Evolutionary conservation across 2,329 filamentous ascomycete species (phyloP), one percentile per base, ranked within the genome.

Genomic region (Eutypa lata): DNA sequence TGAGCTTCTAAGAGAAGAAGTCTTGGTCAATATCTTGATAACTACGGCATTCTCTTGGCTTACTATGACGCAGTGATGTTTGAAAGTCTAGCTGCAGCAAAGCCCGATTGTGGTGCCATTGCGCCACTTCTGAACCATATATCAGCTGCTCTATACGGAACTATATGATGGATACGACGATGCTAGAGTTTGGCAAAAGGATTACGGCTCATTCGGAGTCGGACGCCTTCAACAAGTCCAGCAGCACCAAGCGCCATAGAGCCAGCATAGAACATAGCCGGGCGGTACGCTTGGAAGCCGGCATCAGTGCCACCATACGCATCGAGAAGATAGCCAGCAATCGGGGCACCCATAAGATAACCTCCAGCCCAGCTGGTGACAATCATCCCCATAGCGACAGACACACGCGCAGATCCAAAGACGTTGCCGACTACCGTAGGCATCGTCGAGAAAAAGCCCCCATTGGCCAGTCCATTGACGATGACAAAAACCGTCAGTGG

Each of bases 391-490:
- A 87, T 82, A 0, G 79, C 81, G 19, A 83, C 76, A 3, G 76
- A 72, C 37, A 83, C 75, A 3, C 79, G 71, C 1, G 74, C 75
- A 3, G 75, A 80, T 1, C 81, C 83, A 67, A 84, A 85, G 0
- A 83, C 75, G 57, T 77, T 82, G 0, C 79, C 77, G 0, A 86
- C 79, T 2, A 83, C 82, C 0, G 83, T 86, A 0, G 84, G 84
- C 73, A 86, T 84, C 0, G 79, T 80, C 1, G 79, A 77, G 61
- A 87, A 87, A 70, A 87, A 87, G 0, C 79, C 82, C 0, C 84
- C 84, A 58, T 86, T 86, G 5, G 79, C 75, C 37, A 77, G 68
- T 0, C 84, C 84, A 56, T 86, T 87, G 21, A 86, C 68, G 6
- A 85, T 70, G 8, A 80, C 80, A 60, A 87, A 87, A 0, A 77